These are phyloP conservation scores for Xylaria sp. DNA, from an alignment of 2,329 filamentous ascomycete species.

Conservation along the genomic window DNA sequence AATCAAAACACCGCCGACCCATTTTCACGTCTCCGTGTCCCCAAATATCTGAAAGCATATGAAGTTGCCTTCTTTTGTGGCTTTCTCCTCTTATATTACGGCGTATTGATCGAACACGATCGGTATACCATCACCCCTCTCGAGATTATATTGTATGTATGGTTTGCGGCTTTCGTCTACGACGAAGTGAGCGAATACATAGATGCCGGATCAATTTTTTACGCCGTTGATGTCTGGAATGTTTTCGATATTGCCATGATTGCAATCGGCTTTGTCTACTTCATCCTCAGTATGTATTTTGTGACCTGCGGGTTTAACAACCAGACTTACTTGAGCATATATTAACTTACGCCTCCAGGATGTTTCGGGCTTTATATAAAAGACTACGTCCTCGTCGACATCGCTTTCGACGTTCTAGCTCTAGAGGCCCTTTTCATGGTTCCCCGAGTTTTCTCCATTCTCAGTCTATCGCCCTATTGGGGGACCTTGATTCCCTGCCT, in stretches of 20 bases:
- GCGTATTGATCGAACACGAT: constrained; percentile 78
- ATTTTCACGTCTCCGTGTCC: constrained; percentile 72
- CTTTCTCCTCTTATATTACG: constrained; percentile 81
- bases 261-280: constrained; percentile 71
- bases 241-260: constrained; percentile 77
- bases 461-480: constrained; percentile 89
- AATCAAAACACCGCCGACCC: constrained; percentile 64
- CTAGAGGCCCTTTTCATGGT: constrained; percentile 90
- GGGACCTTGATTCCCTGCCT: constrained; percentile 87
- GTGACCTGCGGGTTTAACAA: not conserved
- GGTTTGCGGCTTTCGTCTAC: constrained; percentile 86
- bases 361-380: constrained; percentile 68
- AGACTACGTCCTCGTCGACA: constrained; percentile 69
- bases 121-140: constrained; percentile 67
- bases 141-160: constrained; percentile 79
- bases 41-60: constrained; percentile 73
- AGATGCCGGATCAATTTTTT: constrained; percentile 86
- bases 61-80: constrained; percentile 73
- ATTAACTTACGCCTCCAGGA: constrained; percentile 50
- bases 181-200: constrained; percentile 85
- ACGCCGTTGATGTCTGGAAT: constrained; percentile 83
- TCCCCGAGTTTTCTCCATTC: constrained; percentile 83
- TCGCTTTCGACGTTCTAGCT: constrained; percentile 87
- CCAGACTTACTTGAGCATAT: constrained; percentile 6
- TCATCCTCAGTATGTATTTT: constrained; percentile 67